Conservation (phyloP, 306 rosid genomes). For the Sindora glabra region DNA sequence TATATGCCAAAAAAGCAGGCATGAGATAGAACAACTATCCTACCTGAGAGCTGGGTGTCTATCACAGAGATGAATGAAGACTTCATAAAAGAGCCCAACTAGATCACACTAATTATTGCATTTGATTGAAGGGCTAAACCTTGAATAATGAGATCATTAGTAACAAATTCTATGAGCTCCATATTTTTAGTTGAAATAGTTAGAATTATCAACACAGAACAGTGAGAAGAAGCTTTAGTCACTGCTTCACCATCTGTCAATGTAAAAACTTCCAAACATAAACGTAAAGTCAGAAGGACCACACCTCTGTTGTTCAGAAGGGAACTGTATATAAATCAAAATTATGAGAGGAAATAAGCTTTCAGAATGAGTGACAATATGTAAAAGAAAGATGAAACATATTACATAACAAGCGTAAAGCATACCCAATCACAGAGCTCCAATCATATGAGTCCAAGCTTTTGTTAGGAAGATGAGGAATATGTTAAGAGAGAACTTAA, state of each 20-base stretch:
- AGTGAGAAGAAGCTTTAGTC: constrained; percentile 65
- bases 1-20: neutral
- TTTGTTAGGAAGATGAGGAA: no score
- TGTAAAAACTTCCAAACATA: constrained; percentile 68
- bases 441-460: constrained; percentile 59
- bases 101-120: constrained; percentile 80
- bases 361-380: constrained; percentile 3
- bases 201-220: constrained; percentile 56
- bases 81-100: constrained; percentile 80
- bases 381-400: constrained; percentile 3
- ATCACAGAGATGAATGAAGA: constrained; percentile 68
- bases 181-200: constrained; percentile 45
- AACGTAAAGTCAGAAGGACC: constrained; percentile 63
- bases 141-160: constrained; percentile 73
- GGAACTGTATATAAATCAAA: constrained; percentile 45
- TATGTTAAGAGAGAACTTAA: no score
- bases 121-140: constrained; percentile 90
- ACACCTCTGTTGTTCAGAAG: constrained; percentile 64
- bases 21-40: no score
- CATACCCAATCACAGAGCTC: constrained; percentile 90
- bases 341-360: constrained; percentile 1
- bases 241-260: constrained; percentile 92
- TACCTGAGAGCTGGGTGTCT: constrained; percentile 78
- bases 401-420: constrained; percentile 16
- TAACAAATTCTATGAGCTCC: constrained; percentile 69